Evolutionary conservation across 345 rosid species (phyloP), one percentile per base, ranked within the genome.

Genomic region (Salix udensis): DNA sequence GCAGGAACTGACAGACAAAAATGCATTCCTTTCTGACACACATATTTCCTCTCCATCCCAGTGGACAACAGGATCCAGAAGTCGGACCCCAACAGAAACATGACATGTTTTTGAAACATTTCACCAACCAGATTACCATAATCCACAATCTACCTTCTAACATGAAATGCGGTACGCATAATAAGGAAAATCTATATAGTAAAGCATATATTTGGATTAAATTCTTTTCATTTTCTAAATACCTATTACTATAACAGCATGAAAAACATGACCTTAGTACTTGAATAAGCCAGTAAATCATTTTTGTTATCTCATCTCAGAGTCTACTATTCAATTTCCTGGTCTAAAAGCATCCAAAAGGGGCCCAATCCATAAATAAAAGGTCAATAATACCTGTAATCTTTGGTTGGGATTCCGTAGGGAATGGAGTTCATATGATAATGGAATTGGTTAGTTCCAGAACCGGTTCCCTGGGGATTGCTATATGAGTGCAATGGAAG

Each of bases 321-420:
- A 73, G 44, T 28, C 44, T 72, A 2, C 12, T 13, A 36, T 28
- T 26, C 21, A 26, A 28, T 70, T 16, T 48, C 39, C 61, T 5
- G 28, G 48, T 44, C 15, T 4, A 11, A 58, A 42, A 39, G 31
- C 26, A 74, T 66, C 68, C 30, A 73, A 65, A 19, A 30, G 26
- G 42, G 23, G 34, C 37, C 67, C 13, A 46, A 50, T 46, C 44
- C 12, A 8, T 50, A 34, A n/a, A 9, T 37, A 15, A 18, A 67
- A 67, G 55, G 79, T 18, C 34, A 39, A 37, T 6, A 44, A 65
- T 88, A 88, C 91, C 91, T 86, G 83, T 81, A 86, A 75, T 88
- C 88, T 84, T 88, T 88, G 81, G 84, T 82, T 14, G 91, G 91
- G 58, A 86, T 81, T 77, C 84, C 89, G 69, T 74, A 83, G 24